These are phyloP conservation scores for Coprinopsis strossmayeri DNA, from an alignment of 768 basidiomycete genomes.

Conservation along the genomic window DNA sequence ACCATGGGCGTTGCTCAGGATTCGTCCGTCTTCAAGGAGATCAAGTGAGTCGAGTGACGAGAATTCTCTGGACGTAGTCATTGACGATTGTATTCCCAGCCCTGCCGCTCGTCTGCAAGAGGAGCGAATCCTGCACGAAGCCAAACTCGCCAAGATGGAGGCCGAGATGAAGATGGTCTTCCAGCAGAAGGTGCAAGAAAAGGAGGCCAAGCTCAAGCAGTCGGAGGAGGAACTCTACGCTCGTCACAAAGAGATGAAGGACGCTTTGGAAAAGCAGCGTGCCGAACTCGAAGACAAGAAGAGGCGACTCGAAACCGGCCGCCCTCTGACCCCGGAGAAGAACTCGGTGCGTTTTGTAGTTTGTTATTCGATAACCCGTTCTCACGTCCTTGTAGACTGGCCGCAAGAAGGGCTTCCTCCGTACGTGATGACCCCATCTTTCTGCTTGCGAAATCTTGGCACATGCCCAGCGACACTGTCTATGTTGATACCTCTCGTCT, in stretches of 20 bases:
- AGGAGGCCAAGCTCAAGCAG: slow-evolving; percentile 98
- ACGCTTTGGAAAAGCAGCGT: slow-evolving; percentile 95
- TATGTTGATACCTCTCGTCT: slow-evolving; percentile 21
- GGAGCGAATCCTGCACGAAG: slow-evolving; percentile 93
- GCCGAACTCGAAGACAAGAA: slow-evolving; percentile 97
- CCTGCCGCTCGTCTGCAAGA: slow-evolving; percentile 95
- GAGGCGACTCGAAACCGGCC: slow-evolving; percentile 88
- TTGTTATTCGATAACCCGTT: slow-evolving; percentile 12
- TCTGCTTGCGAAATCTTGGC: slow-evolving; percentile 18
- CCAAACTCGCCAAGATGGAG: slow-evolving; percentile 98
- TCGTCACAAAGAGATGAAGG: slow-evolving; percentile 99
- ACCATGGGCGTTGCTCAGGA: slow-evolving; percentile 99
- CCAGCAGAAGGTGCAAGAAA: slow-evolving; percentile 99
- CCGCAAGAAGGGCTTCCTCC: slow-evolving; percentile 74
- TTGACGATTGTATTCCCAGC: slow-evolving; percentile 35
- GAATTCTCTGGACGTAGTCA: slow-evolving; percentile 5
- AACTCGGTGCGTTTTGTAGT: slow-evolving; percentile 52
- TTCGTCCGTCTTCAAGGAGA: slow-evolving; percentile 96
- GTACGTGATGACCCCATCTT: slow-evolving; percentile 40
- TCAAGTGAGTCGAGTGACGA: slow-evolving; percentile 84
- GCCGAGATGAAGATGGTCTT: slow-evolving; percentile 99
- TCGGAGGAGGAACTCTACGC: slow-evolving; percentile 98
- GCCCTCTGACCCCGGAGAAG: slow-evolving; percentile 95
- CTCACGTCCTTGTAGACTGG: slow-evolving; percentile 34
- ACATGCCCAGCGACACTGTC: slow-evolving; percentile 22